These are phyloP conservation scores for Komagataella phaffii DNA, from an alignment of 805 yeast genomes.

Conservation along the genomic window DNA sequence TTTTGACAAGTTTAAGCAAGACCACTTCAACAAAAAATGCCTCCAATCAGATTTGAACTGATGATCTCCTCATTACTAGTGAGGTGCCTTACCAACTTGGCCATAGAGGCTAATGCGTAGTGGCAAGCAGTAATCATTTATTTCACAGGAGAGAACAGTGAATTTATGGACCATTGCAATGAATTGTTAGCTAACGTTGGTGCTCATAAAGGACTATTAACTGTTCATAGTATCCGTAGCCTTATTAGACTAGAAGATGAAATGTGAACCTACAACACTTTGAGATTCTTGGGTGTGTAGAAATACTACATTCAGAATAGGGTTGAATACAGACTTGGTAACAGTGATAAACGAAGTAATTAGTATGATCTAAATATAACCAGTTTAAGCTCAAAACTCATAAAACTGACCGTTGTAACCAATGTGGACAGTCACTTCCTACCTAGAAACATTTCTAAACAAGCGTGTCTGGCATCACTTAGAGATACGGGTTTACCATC, in stretches of 20 bases:
- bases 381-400: background rate
- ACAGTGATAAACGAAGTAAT: too few relatives aligned
- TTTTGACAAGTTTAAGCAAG: background rate
- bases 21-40: background rate
- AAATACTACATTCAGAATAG: too few relatives aligned
- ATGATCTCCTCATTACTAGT: slow-evolving; percentile 1
- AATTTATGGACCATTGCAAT: too few relatives aligned
- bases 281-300: too few relatives aligned
- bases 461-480: background rate
- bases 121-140: background rate
- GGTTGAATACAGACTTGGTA: too few relatives aligned
- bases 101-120: background rate
- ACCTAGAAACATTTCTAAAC: background rate
- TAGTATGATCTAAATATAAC: too few relatives aligned
- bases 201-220: too few relatives aligned
- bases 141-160: too few relatives aligned
- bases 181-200: too few relatives aligned
- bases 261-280: too few relatives aligned
- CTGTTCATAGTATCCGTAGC: too few relatives aligned
- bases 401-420: background rate
- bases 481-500: background rate
- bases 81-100: slow-evolving; percentile 1
- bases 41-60: slow-evolving; percentile 1
- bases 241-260: too few relatives aligned
- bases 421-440: background rate